Percentiles rank a stretch among this genome's conserved stretches.
Conservation (phyloP, 306 rosid genomes). For the Astragalus membranaceus region DNA sequence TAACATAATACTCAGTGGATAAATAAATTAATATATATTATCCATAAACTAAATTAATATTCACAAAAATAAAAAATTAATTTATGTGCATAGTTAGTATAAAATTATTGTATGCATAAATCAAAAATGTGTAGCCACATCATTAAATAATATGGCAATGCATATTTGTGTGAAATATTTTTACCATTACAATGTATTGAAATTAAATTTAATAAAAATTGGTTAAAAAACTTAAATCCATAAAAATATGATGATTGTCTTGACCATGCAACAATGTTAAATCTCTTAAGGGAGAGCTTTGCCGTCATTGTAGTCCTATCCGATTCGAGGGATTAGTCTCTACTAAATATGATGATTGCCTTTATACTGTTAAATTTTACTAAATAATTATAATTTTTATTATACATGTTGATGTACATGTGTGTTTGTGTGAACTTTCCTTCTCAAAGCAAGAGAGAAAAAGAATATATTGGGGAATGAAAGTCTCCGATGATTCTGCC, state of each 20-base stretch:
- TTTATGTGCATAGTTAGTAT: too few species aligned
- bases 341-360: too few species aligned
- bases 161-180: too few species aligned
- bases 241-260: too few species aligned
- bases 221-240: neutral
- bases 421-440: neutral
- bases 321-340: too few species aligned
- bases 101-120: too few species aligned
- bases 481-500: constrained; percentile 62
- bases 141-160: too few species aligned
- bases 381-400: neutral
- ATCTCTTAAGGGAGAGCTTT: too few species aligned
- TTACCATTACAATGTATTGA: too few species aligned
- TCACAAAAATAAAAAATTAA: neutral
- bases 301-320: too few species aligned
- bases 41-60: neutral
- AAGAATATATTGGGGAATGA: constrained; percentile 62
- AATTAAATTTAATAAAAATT: neutral
- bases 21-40: neutral
- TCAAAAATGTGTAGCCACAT: too few species aligned
- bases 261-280: too few species aligned
- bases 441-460: neutral
- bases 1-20: neutral
- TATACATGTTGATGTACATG: neutral
- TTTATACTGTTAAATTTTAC: neutral